These are phyloP conservation scores for Phytophthora agathidicida DNA, from an alignment of 352 stramenopile species.

Conservation along the genomic window DNA sequence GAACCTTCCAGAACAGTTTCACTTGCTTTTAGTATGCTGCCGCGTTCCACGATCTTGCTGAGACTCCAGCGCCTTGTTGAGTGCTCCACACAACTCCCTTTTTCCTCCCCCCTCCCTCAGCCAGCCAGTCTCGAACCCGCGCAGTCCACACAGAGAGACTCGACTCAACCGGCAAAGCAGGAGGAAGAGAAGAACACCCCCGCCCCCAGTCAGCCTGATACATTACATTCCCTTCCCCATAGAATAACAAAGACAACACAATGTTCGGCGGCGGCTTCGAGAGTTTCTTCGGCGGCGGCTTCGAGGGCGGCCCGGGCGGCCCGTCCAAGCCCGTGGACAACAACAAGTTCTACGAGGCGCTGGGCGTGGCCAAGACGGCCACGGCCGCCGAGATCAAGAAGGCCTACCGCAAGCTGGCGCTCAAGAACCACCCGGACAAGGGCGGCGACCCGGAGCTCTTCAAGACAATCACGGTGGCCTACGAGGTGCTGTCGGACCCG, in stretches of 20 bases:
- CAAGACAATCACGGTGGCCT: slow-evolving; percentile 94
- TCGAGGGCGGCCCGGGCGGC: slow-evolving; percentile 51
- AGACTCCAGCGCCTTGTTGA: background rate
- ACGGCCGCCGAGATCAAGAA: slow-evolving; percentile 90
- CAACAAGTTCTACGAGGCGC: slow-evolving; percentile 88
- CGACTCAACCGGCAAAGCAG: background rate
- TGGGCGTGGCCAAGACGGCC: slow-evolving; percentile 87
- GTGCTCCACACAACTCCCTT: slow-evolving; percentile 23
- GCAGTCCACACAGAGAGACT: slow-evolving; percentile 30
- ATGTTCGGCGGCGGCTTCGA: slow-evolving; percentile 90
- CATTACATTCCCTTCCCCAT: slow-evolving; percentile 17
- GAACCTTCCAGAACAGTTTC: slow-evolving; percentile 37
- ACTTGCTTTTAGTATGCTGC: slow-evolving; percentile 31
- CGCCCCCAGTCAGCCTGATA: slow-evolving; percentile 30
- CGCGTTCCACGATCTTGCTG: slow-evolving; percentile 30
- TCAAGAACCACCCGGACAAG: slow-evolving; percentile 98
- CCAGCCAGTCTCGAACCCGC: slow-evolving; percentile 42
- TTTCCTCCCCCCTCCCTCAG: slow-evolving; percentile 26
- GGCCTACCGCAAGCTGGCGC: slow-evolving; percentile 88
- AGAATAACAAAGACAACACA: slow-evolving; percentile 19
- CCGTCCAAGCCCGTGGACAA: slow-evolving; percentile 83
- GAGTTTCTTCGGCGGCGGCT: slow-evolving; percentile 86
- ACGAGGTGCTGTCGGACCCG: slow-evolving; percentile 97
- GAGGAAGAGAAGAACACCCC: slow-evolving; percentile 24
- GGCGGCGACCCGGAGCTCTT: slow-evolving; percentile 97